These are phyloP conservation scores for Candida gigantensis DNA, from an alignment of 1,139 yeast species.

Conservation along the genomic window DNA sequence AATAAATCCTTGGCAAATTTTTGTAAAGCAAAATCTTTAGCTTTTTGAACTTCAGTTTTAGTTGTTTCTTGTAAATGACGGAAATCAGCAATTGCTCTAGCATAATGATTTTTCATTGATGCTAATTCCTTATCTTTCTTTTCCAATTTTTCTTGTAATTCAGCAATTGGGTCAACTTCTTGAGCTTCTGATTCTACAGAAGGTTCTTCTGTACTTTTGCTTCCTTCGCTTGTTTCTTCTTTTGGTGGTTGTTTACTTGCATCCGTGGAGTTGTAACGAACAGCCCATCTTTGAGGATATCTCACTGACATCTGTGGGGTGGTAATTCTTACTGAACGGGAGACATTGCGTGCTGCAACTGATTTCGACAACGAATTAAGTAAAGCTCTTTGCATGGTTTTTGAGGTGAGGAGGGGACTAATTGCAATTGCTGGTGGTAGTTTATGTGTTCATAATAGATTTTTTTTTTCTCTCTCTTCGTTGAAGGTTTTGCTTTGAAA, in stretches of 20 bases:
- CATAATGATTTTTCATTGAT: conserved; percentile 77
- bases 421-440: no score
- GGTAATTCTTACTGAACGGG: conserved; percentile 18
- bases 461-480: no score
- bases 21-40: conserved; percentile 88
- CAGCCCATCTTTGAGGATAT: conserved; percentile 16
- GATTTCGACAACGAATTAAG: conserved; percentile 27
- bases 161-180: conserved; percentile 33
- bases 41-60: conserved; percentile 81
- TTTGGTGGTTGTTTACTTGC: conserved; percentile 15
- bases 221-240: conserved; percentile 8
- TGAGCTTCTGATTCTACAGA: conserved; percentile 17
- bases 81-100: conserved; percentile 89
- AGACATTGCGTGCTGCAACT: conserved; percentile 22
- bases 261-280: conserved; percentile 28
- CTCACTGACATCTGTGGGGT: conserved; percentile 19
- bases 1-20: conserved; percentile 89
- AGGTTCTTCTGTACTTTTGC: conserved; percentile 14
- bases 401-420: no score
- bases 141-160: conserved; percentile 55
- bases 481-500: no score
- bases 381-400: conserved; percentile 35
- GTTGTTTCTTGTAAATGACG: conserved; percentile 91
- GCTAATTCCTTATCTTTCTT: conserved; percentile 80
- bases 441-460: no score